Evolutionary conservation across 345 rosid species (phyloP).

Genomic region (Rhodamnia rubescens): DNA sequence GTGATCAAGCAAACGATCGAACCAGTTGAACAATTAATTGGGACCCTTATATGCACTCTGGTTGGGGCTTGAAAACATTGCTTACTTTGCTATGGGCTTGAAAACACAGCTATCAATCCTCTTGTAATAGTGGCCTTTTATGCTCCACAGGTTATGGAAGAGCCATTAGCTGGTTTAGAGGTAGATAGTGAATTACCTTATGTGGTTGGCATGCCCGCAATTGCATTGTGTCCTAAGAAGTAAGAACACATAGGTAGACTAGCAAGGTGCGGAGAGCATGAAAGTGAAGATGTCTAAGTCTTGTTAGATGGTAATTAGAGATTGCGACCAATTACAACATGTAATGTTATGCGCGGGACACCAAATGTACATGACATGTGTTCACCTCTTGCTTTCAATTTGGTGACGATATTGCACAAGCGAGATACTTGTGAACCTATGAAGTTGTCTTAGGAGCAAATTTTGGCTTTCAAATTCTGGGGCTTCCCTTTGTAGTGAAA

Average conservation of each 20-base stretch:
- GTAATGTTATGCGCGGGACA: background rate
- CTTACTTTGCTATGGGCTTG: background rate
- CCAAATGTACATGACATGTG: background rate
- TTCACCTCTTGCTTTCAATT: background rate
- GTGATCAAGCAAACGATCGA: background rate
- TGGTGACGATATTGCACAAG: background rate
- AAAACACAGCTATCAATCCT: background rate
- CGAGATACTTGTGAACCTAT: background rate
- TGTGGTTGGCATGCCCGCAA: background rate
- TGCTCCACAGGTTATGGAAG: background rate
- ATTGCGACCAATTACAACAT: background rate
- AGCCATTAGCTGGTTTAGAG: background rate
- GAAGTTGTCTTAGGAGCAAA: background rate
- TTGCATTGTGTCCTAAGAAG: background rate
- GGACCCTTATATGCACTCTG: background rate
- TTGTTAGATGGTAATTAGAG: background rate
- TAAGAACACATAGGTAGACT: background rate
- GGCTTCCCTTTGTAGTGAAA: background rate
- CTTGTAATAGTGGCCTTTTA: background rate
- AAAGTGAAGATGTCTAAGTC: background rate
- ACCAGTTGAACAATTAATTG: background rate
- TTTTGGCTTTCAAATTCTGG: background rate
- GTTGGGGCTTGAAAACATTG: background rate
- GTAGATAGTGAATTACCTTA: background rate
- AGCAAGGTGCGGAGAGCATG: background rate